Evolutionary conservation across 495 filamentous ascomycete species (phyloP).

Genomic region (Paragyromitra xinjiangensis): DNA sequence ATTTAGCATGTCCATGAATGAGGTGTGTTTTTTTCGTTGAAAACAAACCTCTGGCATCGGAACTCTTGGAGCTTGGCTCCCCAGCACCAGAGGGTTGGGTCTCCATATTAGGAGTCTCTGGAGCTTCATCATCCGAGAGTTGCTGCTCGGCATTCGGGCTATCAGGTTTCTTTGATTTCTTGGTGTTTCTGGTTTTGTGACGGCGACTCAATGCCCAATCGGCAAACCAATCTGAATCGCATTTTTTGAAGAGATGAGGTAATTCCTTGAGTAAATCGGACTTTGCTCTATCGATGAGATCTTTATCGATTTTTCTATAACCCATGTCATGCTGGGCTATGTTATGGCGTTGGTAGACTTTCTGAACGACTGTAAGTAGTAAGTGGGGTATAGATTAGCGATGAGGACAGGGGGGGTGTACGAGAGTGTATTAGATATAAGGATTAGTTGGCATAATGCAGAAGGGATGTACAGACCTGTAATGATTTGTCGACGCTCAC

Average conservation of each 20-base stretch:
- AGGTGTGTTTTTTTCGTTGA: not conserved
- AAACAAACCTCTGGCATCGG: conserved; percentile 46
- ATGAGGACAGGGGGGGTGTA: not conserved
- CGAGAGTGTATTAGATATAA: not conserved
- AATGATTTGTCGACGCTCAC: conserved; percentile 46
- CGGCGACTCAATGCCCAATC: conserved; percentile 48
- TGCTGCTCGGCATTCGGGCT: conserved; percentile 25
- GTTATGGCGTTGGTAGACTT: conserved; percentile 49
- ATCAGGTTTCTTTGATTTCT: conserved; percentile 41
- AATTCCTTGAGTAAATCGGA: conserved; percentile 46
- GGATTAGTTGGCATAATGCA: conserved; percentile 4
- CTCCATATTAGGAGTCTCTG: conserved; percentile 22
- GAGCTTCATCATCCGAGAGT: conserved; percentile 34
- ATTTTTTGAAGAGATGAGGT: conserved; percentile 46
- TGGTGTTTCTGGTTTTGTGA: conserved; percentile 48
- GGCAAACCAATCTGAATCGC: conserved; percentile 50
- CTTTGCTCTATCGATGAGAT: conserved; percentile 48
- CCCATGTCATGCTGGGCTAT: conserved; percentile 51
- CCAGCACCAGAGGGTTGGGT: conserved; percentile 34
- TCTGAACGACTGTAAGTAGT: conserved; percentile 36
- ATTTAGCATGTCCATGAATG: conserved; percentile 38
- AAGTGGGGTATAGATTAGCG: conserved; percentile 3
- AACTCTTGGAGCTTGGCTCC: conserved; percentile 25
- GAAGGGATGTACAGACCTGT: conserved; percentile 22
- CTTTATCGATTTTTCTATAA: conserved; percentile 50